A percentile compares a stretch with the other conserved stretches of the same genome.
Conservation (phyloP, 805 yeast genomes). For the Nakazawaea holstii region DNA sequence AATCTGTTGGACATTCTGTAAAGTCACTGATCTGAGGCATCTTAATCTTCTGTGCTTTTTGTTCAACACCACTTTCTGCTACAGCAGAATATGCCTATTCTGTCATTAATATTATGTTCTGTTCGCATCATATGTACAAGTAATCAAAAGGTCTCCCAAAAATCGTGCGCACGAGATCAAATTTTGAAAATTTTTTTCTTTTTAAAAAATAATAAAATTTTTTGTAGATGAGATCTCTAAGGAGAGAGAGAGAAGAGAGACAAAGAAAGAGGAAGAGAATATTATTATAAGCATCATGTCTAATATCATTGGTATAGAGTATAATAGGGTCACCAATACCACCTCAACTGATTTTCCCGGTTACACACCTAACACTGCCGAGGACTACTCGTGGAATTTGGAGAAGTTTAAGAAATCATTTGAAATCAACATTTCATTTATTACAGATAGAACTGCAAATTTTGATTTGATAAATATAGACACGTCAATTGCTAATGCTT, state of each 20-base stretch:
- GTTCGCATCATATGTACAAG: too few relatives aligned
- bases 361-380: slow-evolving; percentile 47
- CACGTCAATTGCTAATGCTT: slow-evolving; percentile 92
- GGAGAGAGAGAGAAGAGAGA: neutral
- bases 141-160: too few relatives aligned
- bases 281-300: slow-evolving; percentile 18
- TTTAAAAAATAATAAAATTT: too few relatives aligned
- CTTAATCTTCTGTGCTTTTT: too few relatives aligned
- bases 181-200: too few relatives aligned
- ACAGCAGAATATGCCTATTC: too few relatives aligned
- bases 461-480: slow-evolving; percentile 86
- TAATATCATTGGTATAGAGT: slow-evolving; percentile 79
- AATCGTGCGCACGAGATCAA: too few relatives aligned
- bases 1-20: too few relatives aligned
- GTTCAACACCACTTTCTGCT: too few relatives aligned
- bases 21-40: too few relatives aligned
- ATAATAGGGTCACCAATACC: slow-evolving; percentile 87
- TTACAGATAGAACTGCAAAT: slow-evolving; percentile 67
- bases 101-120: too few relatives aligned
- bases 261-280: neutral
- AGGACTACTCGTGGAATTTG: slow-evolving; percentile 75
- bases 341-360: slow-evolving; percentile 93
- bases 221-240: neutral
- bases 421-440: slow-evolving; percentile 60
- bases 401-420: slow-evolving; percentile 69